A percentile compares a stretch with the other conserved stretches of the same genome.
phyloP scores from a whole-genome alignment of 495 filamentous ascomycete genomes.

The Amniculicola lignicola region DNA sequence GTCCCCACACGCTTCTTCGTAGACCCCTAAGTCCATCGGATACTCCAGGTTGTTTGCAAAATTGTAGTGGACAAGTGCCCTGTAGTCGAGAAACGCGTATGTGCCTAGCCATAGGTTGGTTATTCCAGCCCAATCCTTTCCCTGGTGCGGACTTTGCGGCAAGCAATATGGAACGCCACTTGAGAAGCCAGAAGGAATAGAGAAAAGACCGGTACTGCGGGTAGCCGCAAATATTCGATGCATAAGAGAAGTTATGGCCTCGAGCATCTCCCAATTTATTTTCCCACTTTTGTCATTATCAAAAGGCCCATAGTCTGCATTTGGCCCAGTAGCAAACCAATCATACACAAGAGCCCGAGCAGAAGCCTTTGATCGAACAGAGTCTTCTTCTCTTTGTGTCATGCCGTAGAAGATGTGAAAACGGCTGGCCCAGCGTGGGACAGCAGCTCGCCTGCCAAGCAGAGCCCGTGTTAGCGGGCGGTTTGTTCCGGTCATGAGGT shows the following conservation, averaged over 20 bases:
- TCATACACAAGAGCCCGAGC: constrained; percentile 30
- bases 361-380: constrained; percentile 11
- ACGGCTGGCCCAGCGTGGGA: constrained; percentile 17
- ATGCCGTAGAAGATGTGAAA: constrained; percentile 30
- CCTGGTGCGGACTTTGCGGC: neutral
- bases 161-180: constrained; percentile 9
- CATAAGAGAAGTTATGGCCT: constrained; percentile 28
- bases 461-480: constrained; percentile 23
- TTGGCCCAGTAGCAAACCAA: constrained; percentile 12
- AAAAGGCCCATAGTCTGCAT: constrained; percentile 26
- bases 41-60: constrained; percentile 24
- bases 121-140: constrained; percentile 30
- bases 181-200: constrained; percentile 8
- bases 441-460: neutral
- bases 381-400: constrained; percentile 18
- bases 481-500: constrained; percentile 1
- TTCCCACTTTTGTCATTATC: constrained; percentile 15
- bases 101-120: constrained; percentile 21
- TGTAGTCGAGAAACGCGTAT: constrained; percentile 30
- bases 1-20: constrained; percentile 29
- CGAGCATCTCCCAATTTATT: constrained; percentile 24
- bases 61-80: constrained; percentile 27
- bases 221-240: constrained; percentile 21
- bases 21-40: constrained; percentile 12
- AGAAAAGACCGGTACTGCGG: neutral